Base-by-base conservation (phyloP, 495 filamentous ascomycete genomes). In the Penicillium atrosanguineum region DNA sequence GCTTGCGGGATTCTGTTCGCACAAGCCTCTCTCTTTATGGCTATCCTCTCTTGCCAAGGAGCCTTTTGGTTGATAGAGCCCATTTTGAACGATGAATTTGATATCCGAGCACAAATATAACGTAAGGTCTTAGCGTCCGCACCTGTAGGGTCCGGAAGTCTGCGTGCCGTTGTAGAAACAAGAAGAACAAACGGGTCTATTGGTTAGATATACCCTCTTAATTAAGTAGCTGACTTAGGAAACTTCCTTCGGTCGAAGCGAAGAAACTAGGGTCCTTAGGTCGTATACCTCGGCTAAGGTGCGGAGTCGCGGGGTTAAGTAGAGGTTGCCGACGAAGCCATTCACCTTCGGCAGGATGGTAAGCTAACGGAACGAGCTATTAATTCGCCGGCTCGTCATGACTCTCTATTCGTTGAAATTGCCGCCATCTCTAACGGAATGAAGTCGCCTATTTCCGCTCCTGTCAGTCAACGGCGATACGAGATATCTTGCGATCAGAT, bases 11-110 rank as follows among this genome's bases (percentile, higher is more conserved):
- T 68, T 48, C 69, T 69, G 46, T 72, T 70, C 15, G 69, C 65
- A 20, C 59, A 54, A 7, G 48, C 46, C 18, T 72, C 57, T 25
- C 71, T 63, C 47, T 77, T 78, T 48, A 71, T 46, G 20, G 55
- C 52, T 11, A 52, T 54, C 48, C 50, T 59, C 31, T 56, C 52
- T 23, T 56, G 34, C 64, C 64, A 68, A 8, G 52, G 28, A 4
- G 28, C 28, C 3, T 3, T 34, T 28, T 44, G n/a, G 41, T 23
- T 34, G 23, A 28, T 6, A 26, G 50, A 41, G 11, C 39, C 21
- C 56, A 59, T 59, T 14, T 14, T 54, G 34, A 28, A 26, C 26
- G 16, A n/a, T 29, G 23, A 6, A 21, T 19, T 7, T 1, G 16
- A 42, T 18, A 6, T 26, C 6, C n/a, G 20, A 34, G 31, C 12